Percentiles rank a stretch among this genome's conserved stretches.
phyloP scores from a whole-genome alignment of 306 rosid species.

The Argentina anserina region DNA sequence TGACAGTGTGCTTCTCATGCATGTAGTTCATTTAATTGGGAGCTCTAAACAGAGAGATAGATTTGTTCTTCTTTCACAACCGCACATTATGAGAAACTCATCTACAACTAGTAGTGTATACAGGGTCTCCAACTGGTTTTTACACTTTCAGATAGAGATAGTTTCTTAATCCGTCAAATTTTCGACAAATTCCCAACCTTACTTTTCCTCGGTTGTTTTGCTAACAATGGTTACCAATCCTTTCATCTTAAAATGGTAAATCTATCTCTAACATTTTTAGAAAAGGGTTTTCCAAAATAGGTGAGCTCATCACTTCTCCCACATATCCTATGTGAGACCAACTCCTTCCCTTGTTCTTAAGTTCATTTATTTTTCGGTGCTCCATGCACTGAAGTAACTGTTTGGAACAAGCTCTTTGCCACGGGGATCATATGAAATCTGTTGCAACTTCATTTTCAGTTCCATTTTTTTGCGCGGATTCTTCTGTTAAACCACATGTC shows the following conservation, averaged over 20 bases:
- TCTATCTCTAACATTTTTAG: background rate
- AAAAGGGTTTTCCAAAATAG: conserved; percentile 9
- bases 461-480: background rate
- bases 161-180: background rate
- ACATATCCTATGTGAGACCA: background rate
- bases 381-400: background rate
- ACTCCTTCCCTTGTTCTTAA: background rate
- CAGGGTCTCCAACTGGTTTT: background rate
- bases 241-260: background rate
- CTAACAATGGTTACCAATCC: background rate
- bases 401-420: background rate
- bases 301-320: background rate
- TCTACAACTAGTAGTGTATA: background rate
- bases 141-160: background rate
- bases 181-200: background rate
- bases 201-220: background rate
- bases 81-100: background rate
- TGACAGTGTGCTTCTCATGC: background rate
- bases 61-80: background rate
- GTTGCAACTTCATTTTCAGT: background rate
- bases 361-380: background rate
- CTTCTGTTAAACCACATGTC: background rate
- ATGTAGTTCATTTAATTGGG: background rate
- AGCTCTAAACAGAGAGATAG: background rate
- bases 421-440: background rate